Evolutionary conservation across 345 rosid genomes (phyloP).

Genomic region (Aurinia saxatilis): DNA sequence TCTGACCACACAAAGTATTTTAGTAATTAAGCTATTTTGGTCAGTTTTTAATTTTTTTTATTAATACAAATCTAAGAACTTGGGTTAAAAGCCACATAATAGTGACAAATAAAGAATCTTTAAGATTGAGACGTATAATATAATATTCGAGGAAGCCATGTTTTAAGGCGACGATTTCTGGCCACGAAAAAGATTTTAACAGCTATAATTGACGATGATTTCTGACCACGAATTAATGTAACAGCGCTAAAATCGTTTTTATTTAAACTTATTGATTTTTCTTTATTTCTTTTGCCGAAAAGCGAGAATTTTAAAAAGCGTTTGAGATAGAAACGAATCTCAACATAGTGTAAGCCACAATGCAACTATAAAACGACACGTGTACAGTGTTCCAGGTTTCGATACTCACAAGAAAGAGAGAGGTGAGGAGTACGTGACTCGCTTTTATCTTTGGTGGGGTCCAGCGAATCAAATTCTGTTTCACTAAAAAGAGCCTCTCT

Average conservation of each 20-base stretch:
- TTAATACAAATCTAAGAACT: not conserved
- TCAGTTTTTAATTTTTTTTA: not conserved
- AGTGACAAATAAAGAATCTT: not conserved
- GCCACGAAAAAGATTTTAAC: constrained; percentile 6
- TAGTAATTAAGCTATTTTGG: not conserved
- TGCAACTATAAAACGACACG: not conserved
- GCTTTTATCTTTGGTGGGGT: not conserved
- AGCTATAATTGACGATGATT: not conserved
- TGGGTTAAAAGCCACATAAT: not conserved
- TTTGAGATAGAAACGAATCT: too few relatives aligned
- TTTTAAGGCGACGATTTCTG: constrained; percentile 1
- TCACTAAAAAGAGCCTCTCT: too few relatives aligned
- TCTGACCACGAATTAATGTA: not conserved
- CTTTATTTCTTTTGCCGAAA: not conserved
- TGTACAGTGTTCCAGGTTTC: not conserved
- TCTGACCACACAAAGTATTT: constrained; percentile 17
- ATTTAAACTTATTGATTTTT: not conserved
- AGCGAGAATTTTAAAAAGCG: too few relatives aligned
- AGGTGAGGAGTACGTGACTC: constrained; percentile 11
- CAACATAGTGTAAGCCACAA: too few relatives aligned
- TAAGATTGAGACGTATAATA: not conserved
- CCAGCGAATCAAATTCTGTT: constrained; percentile 19
- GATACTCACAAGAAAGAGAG: constrained; percentile 23
- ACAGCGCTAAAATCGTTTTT: not conserved
- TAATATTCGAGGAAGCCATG: not conserved